Conservation (phyloP, 208 protist genomes). For the Herpetomonas tarakana region DNA sequence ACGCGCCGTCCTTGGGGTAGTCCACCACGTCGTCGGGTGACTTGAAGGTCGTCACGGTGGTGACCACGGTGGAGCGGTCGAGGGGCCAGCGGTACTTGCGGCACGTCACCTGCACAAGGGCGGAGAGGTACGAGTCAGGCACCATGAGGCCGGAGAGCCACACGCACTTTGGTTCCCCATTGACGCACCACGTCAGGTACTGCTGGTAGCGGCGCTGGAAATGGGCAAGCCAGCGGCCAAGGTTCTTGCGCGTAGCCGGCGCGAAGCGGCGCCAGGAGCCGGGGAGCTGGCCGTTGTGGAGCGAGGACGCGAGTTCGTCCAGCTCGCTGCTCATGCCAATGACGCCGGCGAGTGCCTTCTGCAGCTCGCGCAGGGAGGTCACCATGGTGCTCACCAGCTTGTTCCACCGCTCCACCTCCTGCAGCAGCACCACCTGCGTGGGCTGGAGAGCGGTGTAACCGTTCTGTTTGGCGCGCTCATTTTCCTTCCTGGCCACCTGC, state of each 20-base stretch:
- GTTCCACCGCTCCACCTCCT: constrained; percentile 99
- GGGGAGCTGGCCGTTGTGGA: constrained; percentile 96
- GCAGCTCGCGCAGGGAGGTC: constrained; percentile 92
- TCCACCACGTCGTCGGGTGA: constrained; percentile 68
- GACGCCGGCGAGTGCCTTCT: constrained; percentile 95
- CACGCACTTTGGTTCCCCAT: constrained; percentile 97
- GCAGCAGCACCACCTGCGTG: constrained; percentile 97
- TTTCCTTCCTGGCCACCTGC: constrained; percentile 66
- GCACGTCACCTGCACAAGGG: constrained; percentile 98
- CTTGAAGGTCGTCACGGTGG: constrained; percentile 88
- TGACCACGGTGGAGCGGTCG: constrained; percentile 96
- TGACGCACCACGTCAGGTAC: constrained; percentile 94
- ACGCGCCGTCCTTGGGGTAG: constrained; percentile 94
- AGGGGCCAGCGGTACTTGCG: constrained; percentile 97
- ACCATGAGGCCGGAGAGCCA: constrained; percentile 99
- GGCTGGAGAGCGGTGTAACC: constrained; percentile 81
- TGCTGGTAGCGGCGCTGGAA: constrained; percentile 93
- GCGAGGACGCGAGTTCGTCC: constrained; percentile 91
- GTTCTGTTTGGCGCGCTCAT: constrained; percentile 47
- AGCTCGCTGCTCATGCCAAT: constrained; percentile 98
- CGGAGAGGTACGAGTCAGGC: constrained; percentile 98
- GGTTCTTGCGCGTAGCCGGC: constrained; percentile 95
- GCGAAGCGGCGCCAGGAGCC: constrained; percentile 90
- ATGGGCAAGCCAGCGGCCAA: constrained; percentile 96
- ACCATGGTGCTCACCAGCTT: constrained; percentile 89